Base-by-base conservation (phyloP, 1,284 basidiomycete genomes). In the Cryptococcus sp. region DNA sequence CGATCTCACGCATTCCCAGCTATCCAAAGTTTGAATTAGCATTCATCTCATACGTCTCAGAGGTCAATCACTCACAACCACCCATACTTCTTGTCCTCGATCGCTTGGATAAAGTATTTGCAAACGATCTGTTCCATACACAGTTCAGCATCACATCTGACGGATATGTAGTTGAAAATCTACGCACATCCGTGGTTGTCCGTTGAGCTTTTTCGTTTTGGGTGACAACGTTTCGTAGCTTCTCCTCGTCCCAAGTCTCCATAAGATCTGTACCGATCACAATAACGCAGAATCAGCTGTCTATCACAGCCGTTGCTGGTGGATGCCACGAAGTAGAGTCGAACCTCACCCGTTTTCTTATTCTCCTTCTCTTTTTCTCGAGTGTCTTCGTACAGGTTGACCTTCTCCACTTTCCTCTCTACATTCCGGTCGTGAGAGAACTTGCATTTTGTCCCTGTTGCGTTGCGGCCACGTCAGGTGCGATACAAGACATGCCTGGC, bases 161-260 rank as follows among this genome's bases (percentile, higher is more conserved):
- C 39, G 19, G 13, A 46, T 23, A 25, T 26, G 23, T 19, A 46
- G 2, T 16, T 52, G 25, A n/a, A 10, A 19, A 26, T 23, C 19
- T 38, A 48, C 87, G 59, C 72, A 92, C 91, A 75, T 96, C 93
- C 46, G 95, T 99, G 3, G 88, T 93, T 34, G 89, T 94, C 68
- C 86, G 84, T 50, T 93, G 93, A 78, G 96, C 97, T 37, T 91
- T 91, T 57, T 85, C 83, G 78, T 98, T 98, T 53, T 89, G 91
- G 16, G 87, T 72, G 10, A 99, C 90, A 58, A 99, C 96, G 25
- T 81, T 85, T 50, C 87, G 83, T 51, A 99, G 52, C 54, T 72
- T 98, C 66, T 87, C 93, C 66, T 98, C 90, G 79, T 98, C 93
- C 95, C 95, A 99, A 67, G 83, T 88, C 69, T 97, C 94, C 95